Percentiles rank a stretch among this genome's conserved stretches.
These are phyloP conservation scores for Mycogone perniciosa DNA, from an alignment of 2,329 filamentous ascomycete species.

Conservation along the genomic window DNA sequence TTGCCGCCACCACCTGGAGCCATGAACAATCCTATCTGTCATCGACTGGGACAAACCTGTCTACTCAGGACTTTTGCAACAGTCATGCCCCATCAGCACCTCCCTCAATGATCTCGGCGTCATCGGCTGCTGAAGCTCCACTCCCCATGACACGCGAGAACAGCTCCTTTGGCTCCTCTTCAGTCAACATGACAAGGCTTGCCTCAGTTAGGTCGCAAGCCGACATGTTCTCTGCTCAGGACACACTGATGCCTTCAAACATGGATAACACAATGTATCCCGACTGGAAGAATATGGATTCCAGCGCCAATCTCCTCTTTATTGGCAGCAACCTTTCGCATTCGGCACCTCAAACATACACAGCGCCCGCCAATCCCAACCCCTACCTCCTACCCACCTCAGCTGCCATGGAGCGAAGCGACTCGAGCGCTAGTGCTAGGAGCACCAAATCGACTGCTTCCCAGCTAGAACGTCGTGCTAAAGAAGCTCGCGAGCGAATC, in stretches of 20 bases:
- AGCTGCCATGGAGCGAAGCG: conserved; percentile 41
- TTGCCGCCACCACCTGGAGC: conserved; percentile 28
- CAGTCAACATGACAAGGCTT: conserved; percentile 32
- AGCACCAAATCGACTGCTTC: conserved; percentile 42
- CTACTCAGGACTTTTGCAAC: conserved; percentile 18
- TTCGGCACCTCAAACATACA: conserved; percentile 23
- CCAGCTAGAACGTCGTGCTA: conserved; percentile 38
- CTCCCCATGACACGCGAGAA: conserved; percentile 38
- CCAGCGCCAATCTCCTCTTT: conserved; percentile 30
- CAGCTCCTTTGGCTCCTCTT: conserved; percentile 31
- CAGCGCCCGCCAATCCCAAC: conserved; percentile 23
- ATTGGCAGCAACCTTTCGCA: conserved; percentile 31
- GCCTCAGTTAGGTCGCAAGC: conserved; percentile 32
- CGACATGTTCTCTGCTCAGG: conserved; percentile 17
- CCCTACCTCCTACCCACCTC: conserved; percentile 24
- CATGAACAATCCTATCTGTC: conserved; percentile 20
- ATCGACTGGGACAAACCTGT: conserved; percentile 19
- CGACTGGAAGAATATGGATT: conserved; percentile 24
- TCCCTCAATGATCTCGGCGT: conserved; percentile 38
- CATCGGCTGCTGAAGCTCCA: conserved; percentile 31
- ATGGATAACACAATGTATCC: conserved; percentile 6
- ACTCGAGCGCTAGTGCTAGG: conserved; percentile 36
- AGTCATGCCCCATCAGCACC: conserved; percentile 31
- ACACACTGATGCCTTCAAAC: conserved; percentile 15
- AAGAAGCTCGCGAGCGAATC: conserved; percentile 41